A percentile compares a stretch with the other conserved stretches of the same genome.
These are phyloP conservation scores for Boletus pseudopeckii DNA, from an alignment of 768 basidiomycete species.

Conservation along the genomic window DNA sequence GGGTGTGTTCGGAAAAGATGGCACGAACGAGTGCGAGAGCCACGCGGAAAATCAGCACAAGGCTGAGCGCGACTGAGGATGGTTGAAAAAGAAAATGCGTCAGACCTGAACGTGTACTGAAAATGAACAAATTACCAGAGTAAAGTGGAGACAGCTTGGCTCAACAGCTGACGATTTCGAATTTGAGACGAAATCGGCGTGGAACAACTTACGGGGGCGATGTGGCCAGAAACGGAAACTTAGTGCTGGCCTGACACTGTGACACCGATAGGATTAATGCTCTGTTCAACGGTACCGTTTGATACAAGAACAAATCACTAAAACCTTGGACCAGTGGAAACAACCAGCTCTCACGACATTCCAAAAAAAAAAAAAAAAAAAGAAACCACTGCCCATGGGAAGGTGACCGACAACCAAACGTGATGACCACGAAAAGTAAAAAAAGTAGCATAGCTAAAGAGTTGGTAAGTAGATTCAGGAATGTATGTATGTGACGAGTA, in stretches of 20 bases:
- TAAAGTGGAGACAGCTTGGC: conserved; percentile 31
- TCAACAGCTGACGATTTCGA: conserved; percentile 4
- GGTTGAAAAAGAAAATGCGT: background rate
- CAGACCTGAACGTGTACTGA: background rate
- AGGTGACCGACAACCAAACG: conserved; percentile 7
- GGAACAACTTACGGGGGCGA: background rate
- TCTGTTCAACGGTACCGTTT: conserved; percentile 1
- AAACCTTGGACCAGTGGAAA: conserved; percentile 3
- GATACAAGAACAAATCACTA: conserved; percentile 10
- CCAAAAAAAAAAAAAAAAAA: conserved; percentile 7
- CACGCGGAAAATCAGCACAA: conserved; percentile 33
- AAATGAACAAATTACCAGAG: conserved; percentile 16
- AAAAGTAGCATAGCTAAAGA: conserved; percentile 5
- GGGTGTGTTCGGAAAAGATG: conserved; percentile 1
- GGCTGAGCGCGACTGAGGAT: conserved; percentile 29
- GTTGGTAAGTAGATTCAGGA: conserved; percentile 11
- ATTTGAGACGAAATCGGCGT: background rate
- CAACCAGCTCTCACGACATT: conserved; percentile 5
- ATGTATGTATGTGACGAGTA: too few relatives aligned
- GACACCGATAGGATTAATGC: background rate
- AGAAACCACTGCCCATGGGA: background rate
- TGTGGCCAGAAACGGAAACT: conserved; percentile 14
- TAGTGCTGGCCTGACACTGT: background rate
- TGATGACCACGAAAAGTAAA: background rate
- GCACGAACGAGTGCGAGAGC: conserved; percentile 17